These are phyloP conservation scores for Leucogyrophana mollusca DNA, from an alignment of 768 basidiomycete genomes.

Conservation along the genomic window DNA sequence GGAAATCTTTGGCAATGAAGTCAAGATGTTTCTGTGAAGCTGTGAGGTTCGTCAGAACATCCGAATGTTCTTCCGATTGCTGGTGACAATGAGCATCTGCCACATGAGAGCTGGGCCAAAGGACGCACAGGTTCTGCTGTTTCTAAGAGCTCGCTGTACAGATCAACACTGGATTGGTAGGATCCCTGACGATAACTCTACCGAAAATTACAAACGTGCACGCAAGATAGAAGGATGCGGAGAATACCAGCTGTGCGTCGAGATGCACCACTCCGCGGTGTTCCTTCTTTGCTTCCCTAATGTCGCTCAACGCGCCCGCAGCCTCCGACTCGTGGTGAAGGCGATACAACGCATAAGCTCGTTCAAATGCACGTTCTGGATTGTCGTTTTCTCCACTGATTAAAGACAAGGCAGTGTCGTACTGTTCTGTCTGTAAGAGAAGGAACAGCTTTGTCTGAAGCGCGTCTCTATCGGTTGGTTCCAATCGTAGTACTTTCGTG, in stretches of 20 bases:
- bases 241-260: constrained; percentile 82
- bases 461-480: constrained; percentile 69
- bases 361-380: constrained; percentile 52
- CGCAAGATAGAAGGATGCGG: constrained; percentile 10
- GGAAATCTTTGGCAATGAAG: constrained; percentile 74
- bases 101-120: neutral
- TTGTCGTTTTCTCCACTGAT: constrained; percentile 26
- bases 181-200: constrained; percentile 79
- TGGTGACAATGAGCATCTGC: constrained; percentile 26
- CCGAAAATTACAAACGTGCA: constrained; percentile 6
- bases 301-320: constrained; percentile 42
- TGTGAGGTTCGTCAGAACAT: constrained; percentile 81
- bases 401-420: constrained; percentile 63
- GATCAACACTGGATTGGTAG: constrained; percentile 69
- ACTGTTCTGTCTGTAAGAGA: constrained; percentile 84
- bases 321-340: constrained; percentile 78
- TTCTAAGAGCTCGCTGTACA: constrained; percentile 82
- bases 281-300: constrained; percentile 41
- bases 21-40: constrained; percentile 82
- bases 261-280: constrained; percentile 73
- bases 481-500: constrained; percentile 63
- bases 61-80: constrained; percentile 86
- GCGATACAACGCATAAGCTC: constrained; percentile 82
- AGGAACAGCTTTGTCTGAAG: constrained; percentile 84
- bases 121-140: constrained; percentile 70